Percentiles rank a stretch among this genome's conserved stretches.
These are phyloP conservation scores for Ganoderma lingzhi DNA, from an alignment of 1,284 basidiomycete species.

Conservation along the genomic window DNA sequence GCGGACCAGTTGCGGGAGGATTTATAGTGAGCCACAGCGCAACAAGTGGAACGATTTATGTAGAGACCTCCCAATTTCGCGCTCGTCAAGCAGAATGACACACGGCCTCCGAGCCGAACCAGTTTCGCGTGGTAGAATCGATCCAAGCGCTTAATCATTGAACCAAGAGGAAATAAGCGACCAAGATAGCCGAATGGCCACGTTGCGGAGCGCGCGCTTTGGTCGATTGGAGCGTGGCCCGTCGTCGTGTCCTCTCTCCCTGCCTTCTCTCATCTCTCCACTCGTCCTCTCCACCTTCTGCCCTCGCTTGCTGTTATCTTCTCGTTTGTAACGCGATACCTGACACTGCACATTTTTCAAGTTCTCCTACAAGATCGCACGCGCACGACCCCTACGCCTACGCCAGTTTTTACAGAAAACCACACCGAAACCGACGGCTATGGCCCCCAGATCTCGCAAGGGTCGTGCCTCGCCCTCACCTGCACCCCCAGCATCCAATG, in stretches of 20 bases:
- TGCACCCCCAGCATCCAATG: conserved; percentile 17
- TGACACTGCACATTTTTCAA: neutral
- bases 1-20: neutral
- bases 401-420: neutral
- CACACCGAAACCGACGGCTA: conserved; percentile 17
- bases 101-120: conserved; percentile 12
- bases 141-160: neutral
- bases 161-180: conserved; percentile 14
- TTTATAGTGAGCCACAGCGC: neutral
- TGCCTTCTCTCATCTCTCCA: conserved; percentile 10
- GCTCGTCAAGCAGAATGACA: conserved; percentile 24
- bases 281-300: conserved; percentile 5
- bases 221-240: conserved; percentile 26
- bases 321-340: conserved; percentile 19
- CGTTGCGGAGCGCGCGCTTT: conserved; percentile 33
- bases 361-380: neutral
- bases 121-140: neutral
- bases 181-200: conserved; percentile 17
- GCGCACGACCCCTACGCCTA: neutral
- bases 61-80: conserved; percentile 2
- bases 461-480: conserved; percentile 23
- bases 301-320: neutral
- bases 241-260: conserved; percentile 18
- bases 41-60: conserved; percentile 21
- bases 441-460: conserved; percentile 36